A percentile compares a stretch with the other conserved stretches of the same genome.
phyloP scores from a whole-genome alignment of 176 grass and related monocot species.

The Avena insularis region DNA sequence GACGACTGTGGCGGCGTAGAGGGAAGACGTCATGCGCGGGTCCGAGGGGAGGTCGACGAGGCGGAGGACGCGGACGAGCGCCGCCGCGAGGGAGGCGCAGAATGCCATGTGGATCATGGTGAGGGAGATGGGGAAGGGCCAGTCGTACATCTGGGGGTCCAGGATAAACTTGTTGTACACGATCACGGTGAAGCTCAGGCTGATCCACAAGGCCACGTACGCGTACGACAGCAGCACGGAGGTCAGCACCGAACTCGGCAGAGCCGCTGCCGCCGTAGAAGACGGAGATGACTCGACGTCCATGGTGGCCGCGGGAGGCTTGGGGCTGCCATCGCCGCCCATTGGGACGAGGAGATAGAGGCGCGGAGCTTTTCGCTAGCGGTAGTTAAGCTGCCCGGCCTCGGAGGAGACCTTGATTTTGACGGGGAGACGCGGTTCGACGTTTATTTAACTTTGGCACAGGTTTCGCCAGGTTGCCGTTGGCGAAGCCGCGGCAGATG shows the following conservation, averaged over 20 bases:
- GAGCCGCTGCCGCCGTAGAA: neutral
- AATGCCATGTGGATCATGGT: conserved; percentile 93
- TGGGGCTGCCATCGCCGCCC: conserved; percentile 26
- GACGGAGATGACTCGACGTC: conserved; percentile 16
- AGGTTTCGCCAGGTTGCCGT: too few species aligned
- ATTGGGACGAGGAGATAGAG: conserved; percentile 4
- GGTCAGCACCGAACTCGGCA: conserved; percentile 43
- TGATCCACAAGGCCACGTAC: conserved; percentile 85
- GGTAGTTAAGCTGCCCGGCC: too few species aligned
- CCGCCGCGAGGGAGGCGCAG: conserved; percentile 65
- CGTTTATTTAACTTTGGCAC: too few species aligned
- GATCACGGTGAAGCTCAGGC: conserved; percentile 82
- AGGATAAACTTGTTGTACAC: conserved; percentile 97
- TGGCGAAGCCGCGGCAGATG: too few species aligned
- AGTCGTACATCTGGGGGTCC: conserved; percentile 88
- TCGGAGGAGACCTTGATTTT: too few species aligned
- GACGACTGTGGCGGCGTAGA: conserved; percentile 62
- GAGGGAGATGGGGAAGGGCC: conserved; percentile 87
- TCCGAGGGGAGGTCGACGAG: conserved; percentile 55
- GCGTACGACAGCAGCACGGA: conserved; percentile 78
- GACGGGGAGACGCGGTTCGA: too few species aligned
- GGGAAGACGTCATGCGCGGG: conserved; percentile 29
- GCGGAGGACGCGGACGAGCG: conserved; percentile 67
- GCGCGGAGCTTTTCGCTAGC: neutral
- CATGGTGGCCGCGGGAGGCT: conserved; percentile 11